Evolutionary conservation across 2,329 filamentous ascomycete genomes (phyloP).

Genomic region (Trichoderma sp.): DNA sequence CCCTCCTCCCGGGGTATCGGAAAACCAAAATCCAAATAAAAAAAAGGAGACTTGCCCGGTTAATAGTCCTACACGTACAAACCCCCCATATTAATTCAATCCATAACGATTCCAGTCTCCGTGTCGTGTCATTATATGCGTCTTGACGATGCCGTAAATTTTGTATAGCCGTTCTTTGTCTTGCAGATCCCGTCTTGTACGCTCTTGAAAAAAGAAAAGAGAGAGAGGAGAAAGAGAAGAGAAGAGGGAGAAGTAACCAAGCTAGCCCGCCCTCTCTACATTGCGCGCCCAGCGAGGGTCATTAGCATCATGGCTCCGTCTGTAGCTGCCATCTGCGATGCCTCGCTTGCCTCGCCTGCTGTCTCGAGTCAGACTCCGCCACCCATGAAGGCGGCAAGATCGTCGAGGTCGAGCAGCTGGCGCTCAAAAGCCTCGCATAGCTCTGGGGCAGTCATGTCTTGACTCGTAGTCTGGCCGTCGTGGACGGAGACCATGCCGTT

Average conservation of each 20-base stretch:
- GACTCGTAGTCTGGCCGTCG: constrained; percentile 36
- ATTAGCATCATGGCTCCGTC: constrained; percentile 5
- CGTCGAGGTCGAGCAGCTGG: constrained; percentile 58
- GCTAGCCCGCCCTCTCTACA: background rate
- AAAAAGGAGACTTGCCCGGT: constrained; percentile 17
- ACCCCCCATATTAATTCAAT: constrained; percentile 4
- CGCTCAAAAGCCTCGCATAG: constrained; percentile 58
- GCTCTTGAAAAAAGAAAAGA: background rate
- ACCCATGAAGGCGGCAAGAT: constrained; percentile 61
- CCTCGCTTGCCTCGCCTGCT: background rate
- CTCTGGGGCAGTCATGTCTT: constrained; percentile 58
- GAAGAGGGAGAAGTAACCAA: background rate
- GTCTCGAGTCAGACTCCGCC: constrained; percentile 48
- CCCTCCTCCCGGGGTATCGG: constrained; percentile 28
- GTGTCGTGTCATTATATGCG: constrained; percentile 7
- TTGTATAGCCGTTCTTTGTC: background rate
- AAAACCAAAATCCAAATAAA: constrained; percentile 19
- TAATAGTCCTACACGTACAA: constrained; percentile 25
- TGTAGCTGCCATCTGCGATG: background rate
- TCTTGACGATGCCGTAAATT: background rate
- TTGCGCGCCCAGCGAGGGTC: background rate
- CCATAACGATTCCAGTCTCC: constrained; percentile 11
- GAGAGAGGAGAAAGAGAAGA: background rate
- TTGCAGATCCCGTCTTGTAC: background rate
- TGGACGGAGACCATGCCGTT: constrained; percentile 33